phyloP scores from a whole-genome alignment of 2,329 filamentous ascomycete species.

The Pseudogymnoascus sp. region DNA sequence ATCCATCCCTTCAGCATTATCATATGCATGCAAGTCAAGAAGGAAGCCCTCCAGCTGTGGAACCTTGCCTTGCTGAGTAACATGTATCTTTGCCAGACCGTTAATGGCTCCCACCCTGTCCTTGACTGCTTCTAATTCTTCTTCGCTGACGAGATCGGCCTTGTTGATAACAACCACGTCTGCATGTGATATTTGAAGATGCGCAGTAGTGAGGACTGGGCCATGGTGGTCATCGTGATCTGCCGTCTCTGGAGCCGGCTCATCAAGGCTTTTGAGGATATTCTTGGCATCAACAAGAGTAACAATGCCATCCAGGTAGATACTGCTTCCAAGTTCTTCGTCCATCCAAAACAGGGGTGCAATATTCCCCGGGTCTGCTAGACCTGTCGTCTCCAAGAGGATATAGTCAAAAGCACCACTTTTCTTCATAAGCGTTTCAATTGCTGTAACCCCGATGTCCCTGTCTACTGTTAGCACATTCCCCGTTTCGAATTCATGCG shows the following conservation, averaged over 20 bases:
- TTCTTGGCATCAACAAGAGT: constrained; percentile 95
- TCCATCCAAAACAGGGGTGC: constrained; percentile 97
- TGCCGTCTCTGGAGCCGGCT: constrained; percentile 49
- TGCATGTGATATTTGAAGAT: constrained; percentile 93
- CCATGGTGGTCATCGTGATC: constrained; percentile 48
- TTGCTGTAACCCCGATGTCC: constrained; percentile 87
- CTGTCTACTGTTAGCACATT: constrained; percentile 35
- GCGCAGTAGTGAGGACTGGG: constrained; percentile 78
- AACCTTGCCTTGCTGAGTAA: constrained; percentile 73
- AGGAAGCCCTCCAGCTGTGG: constrained; percentile 78
- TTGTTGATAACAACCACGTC: constrained; percentile 96
- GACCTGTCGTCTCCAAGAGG: constrained; percentile 86
- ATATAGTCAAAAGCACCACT: constrained; percentile 96
- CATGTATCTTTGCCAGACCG: constrained; percentile 73
- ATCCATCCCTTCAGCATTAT: constrained; percentile 62
- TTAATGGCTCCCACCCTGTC: constrained; percentile 79
- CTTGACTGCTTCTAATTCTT: constrained; percentile 62
- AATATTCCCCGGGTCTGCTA: constrained; percentile 92
- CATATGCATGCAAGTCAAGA: constrained; percentile 87
- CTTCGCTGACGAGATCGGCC: constrained; percentile 66
- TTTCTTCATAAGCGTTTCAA: constrained; percentile 91
- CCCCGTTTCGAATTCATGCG: neutral
- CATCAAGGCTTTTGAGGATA: constrained; percentile 73
- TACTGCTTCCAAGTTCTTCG: constrained; percentile 86
- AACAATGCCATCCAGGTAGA: constrained; percentile 94